Evolutionary conservation across 257 asterid genomes (phyloP), one percentile per base, ranked within the genome.

Genomic region (Rauvolfia tetraphylla): DNA sequence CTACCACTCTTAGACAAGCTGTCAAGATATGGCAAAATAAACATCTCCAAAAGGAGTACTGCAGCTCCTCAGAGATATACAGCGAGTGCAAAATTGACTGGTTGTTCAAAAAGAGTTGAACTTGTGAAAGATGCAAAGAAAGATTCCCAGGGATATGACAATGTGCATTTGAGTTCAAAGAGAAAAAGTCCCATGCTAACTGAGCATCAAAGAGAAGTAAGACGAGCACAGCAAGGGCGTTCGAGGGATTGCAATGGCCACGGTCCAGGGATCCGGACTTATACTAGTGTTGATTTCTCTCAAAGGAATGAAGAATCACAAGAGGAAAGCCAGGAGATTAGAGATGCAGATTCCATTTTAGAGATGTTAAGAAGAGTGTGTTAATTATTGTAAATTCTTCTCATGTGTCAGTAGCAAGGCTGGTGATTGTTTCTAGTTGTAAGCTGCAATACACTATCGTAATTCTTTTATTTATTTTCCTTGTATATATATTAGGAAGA

Each of bases 201-300:
- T 2, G 98, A 91, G 53, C 96, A 82, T 84, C 96, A 91, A 83
- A 91, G 80, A 74, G 98, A 91, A 86, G 97, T 91, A 76, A 86
- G 96, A 82, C 85, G 88, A 76, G 97, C 94, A 51, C 97, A 89
- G 67, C 90, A 86, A 85, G 98, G 98, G 63, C 86, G 92, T 39
- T 54, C 78, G 4, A 81, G 70, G 71, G 98, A 91, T 82, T 86
- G 92, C 81, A 74, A 51, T 80, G 91, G 96, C 15, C 97, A 83
- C 63, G 96, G 98, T 72, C 97, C 94, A 39, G 97, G 98, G 29
- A 74, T 91, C 62, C 81, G 84, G 57, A 91, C 97, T 31, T 90
- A 91, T 79, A 91, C 97, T 36, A 76, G 71, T 69, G 86, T 84
- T 54, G 98, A 91, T 83, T 93, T 89, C 85, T 89, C 96, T 82